Evolutionary conservation across 83 land plant genomes (phyloP).

Genomic region (Diphasiastrum complanatum): DNA sequence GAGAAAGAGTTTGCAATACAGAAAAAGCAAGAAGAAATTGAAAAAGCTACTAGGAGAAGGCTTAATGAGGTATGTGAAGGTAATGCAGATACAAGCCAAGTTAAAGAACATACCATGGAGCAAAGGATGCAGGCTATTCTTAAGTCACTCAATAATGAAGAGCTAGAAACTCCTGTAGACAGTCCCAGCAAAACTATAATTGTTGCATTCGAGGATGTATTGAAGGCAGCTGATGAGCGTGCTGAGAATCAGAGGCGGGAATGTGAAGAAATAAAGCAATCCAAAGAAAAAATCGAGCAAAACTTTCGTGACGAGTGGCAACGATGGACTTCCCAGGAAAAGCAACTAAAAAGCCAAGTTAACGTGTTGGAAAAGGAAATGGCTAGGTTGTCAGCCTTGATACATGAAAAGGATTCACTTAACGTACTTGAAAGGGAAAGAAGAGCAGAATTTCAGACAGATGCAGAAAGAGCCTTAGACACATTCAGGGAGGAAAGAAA

Average conservation of each 20-base stretch:
- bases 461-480: conserved; percentile 21
- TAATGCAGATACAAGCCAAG: conserved; percentile 3
- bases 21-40: conserved; percentile 24
- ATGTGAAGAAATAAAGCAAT: conserved; percentile 6
- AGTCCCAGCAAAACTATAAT: conserved; percentile 10
- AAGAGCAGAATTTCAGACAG: conserved; percentile 19
- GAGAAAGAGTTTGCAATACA: conserved; percentile 25
- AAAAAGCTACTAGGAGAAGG: conserved; percentile 12
- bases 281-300: conserved; percentile 19
- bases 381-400: conserved; percentile 5
- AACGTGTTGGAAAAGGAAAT: conserved; percentile 30
- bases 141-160: background rate
- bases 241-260: conserved; percentile 18
- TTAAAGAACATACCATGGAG: background rate
- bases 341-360: conserved; percentile 20
- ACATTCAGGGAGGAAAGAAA: conserved; percentile 27
- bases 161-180: background rate
- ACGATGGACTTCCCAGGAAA: conserved; percentile 14
- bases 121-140: background rate
- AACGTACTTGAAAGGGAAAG: conserved; percentile 21
- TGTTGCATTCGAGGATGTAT: conserved; percentile 24
- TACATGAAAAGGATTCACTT: conserved; percentile 23
- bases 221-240: conserved; percentile 28
- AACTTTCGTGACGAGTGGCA: conserved; percentile 23
- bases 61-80: conserved; percentile 10